Conservation (phyloP, 2,329 filamentous ascomycete genomes). For the Zopfia rhizophila region DNA sequence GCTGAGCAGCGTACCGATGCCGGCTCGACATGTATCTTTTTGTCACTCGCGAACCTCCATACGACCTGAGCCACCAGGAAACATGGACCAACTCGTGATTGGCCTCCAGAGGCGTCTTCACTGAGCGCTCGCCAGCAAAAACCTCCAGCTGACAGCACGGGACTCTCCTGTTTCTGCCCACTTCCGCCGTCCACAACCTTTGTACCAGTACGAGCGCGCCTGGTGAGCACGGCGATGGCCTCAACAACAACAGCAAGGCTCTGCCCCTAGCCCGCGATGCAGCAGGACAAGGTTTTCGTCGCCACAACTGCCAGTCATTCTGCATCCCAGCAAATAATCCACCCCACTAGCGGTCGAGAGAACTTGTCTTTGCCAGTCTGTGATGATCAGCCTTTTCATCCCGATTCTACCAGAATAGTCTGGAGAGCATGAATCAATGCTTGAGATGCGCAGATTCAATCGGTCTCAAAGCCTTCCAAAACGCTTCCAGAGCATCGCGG, state of each 20-base stretch:
- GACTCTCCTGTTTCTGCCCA: constrained; percentile 35
- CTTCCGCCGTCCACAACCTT: constrained; percentile 16
- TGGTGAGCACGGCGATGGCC: constrained; percentile 20
- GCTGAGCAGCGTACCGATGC: constrained; percentile 40
- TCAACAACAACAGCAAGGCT: constrained; percentile 26
- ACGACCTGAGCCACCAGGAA: constrained; percentile 38
- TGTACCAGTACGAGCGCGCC: constrained; percentile 31
- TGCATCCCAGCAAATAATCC: constrained; percentile 35
- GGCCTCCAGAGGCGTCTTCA: constrained; percentile 35
- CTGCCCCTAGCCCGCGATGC: constrained; percentile 28
- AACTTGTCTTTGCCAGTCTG: constrained; percentile 36
- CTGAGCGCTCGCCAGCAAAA: constrained; percentile 34
- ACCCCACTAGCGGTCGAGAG: constrained; percentile 29
- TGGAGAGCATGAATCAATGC: constrained; percentile 40
- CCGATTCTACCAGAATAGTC: constrained; percentile 39
- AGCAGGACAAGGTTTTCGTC: constrained; percentile 29
- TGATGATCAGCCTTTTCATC: constrained; percentile 41
- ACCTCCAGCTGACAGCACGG: constrained; percentile 38
- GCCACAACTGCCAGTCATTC: constrained; percentile 44
- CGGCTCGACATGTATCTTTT: constrained; percentile 45
- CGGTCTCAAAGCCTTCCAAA: constrained; percentile 34
- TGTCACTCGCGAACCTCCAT: constrained; percentile 39
- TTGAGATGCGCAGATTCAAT: constrained; percentile 26
- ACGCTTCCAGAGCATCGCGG: constrained; percentile 31
- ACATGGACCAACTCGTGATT: constrained; percentile 38